Evolutionary conservation across 179 eudicot genomes (phyloP), one percentile per base, ranked within the genome.

Genomic region (Patellifolia procumbens): DNA sequence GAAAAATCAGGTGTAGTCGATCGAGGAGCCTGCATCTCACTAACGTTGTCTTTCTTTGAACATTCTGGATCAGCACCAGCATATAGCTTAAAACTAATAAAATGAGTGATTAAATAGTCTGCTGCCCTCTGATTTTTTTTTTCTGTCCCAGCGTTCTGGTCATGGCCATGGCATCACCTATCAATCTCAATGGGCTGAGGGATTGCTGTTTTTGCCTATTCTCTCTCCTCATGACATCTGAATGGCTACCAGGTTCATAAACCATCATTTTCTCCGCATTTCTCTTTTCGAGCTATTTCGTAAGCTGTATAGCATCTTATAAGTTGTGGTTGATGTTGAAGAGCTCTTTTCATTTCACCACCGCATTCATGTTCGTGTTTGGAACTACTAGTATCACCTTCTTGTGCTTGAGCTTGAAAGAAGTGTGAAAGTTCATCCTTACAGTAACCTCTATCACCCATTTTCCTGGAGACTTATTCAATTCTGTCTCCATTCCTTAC

Each of bases 281-380:
- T 94, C 81, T 89, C 95, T 81, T 94, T 89, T 74, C 92, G 98
- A 67, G 95, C 97, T 67, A 88, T 85, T 85, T 92, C 97, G 81
- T 94, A 92, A 61, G 85, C 91, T 84, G 89, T 87, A 79, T 86
- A 84, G 65, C 72, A 85, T 59, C 87, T 88, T 76, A 93, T 89
- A 69, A 92, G 87, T 55, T 86, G 89, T 62, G 91, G 90, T 82
- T 92, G 93, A 82, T 80, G 88, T 71, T 89, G 85, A 73, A 89
- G 84, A 34, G 93, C 97, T 73, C 87, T 86, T 85, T 94, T 89
- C 92, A 92, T 89, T 53, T 83, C 88, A 79, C 80, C 78, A 55
- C 77, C 77, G 66, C 74, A 69, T 56, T 73, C 79, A 82, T 46
- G 78, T 61, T 77, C 79, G 58, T 68, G 62, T 64, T 66, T 28